phyloP scores from a whole-genome alignment of 2,329 filamentous ascomycete species.

The Fulvia fulva region DNA sequence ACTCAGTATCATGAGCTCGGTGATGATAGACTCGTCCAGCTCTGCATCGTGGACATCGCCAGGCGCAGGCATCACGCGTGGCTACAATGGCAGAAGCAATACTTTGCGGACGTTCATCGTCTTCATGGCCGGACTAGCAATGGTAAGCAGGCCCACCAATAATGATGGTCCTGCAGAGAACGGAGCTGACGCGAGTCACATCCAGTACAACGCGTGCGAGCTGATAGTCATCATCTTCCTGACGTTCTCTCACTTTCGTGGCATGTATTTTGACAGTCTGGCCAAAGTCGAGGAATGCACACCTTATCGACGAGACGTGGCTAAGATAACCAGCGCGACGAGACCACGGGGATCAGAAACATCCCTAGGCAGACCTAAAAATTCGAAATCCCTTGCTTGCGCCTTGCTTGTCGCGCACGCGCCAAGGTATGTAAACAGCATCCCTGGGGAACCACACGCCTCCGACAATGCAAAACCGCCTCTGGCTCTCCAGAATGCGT shows the following conservation, averaged over 20 bases:
- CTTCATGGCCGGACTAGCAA: slow-evolving; percentile 29
- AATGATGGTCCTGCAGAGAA: background rate
- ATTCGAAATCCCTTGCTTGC: background rate
- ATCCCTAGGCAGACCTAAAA: background rate
- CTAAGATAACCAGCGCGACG: background rate
- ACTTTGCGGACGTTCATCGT: slow-evolving; percentile 29
- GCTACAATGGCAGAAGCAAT: slow-evolving; percentile 27
- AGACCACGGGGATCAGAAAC: background rate
- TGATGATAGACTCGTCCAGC: slow-evolving; percentile 3
- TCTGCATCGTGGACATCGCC: slow-evolving; percentile 27
- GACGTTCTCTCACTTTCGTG: slow-evolving; percentile 46
- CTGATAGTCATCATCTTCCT: slow-evolving; percentile 45
- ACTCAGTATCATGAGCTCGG: background rate
- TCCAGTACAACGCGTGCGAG: slow-evolving; percentile 37
- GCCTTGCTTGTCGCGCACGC: background rate
- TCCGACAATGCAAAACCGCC: background rate
- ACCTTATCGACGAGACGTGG: background rate
- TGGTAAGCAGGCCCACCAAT: slow-evolving; percentile 27
- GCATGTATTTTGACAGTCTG: slow-evolving; percentile 44
- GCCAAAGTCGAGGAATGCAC: background rate
- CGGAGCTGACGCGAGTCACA: background rate
- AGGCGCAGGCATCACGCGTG: slow-evolving; percentile 26
- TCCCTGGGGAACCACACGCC: background rate
- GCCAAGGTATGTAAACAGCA: background rate
- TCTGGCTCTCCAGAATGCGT: background rate